Evolutionary conservation across 495 filamentous ascomycete genomes (phyloP), one percentile per base, ranked within the genome.

Genomic region (Hypoxylon rickii): DNA sequence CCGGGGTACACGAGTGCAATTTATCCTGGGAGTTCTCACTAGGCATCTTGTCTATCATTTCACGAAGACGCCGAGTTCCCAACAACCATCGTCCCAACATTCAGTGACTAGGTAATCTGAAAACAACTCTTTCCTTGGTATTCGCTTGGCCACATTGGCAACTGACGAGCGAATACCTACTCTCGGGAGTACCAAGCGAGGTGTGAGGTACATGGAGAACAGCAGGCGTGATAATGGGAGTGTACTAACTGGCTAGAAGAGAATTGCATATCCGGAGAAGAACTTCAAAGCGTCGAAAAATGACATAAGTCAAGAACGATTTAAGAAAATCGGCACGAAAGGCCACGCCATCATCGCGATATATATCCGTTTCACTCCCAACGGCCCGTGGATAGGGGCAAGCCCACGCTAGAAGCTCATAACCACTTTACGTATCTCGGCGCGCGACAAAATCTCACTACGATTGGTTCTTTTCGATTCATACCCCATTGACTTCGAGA

Each of bases 1-100:
- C 37, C 49, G 44, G 15, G 18, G 33, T 40, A 48, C 22, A 49
- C 37, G 17, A n/a, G 18, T 19, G 16, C 5, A 40, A 29, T 44
- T 49, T 60, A 44, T 60, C 18, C 10, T 53, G 18, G 4, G 11
- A 13, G 20, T 1, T 44, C 16, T n/a, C 17, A 1, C 29, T 17
- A 29, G 20, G 3, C 32, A 51, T 40, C 3, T 42, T 34, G 16
- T 39, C 19, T 44, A 10, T 22, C 18, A 43, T 10, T 44, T 10
- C 43, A 21, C 26, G 12, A 0, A 33, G 16, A 8, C 2, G 1
- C 26, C 26, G 13, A 42, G 5, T 32, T 21, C 21, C 22, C 17
- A 32, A 44, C 8, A 31, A 10, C 20, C 12, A 12, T 3, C 24
- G 29, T 43, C 40, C 40, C 40, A 43, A 24, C 19, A 15, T 15